phyloP scores from a whole-genome alignment of 495 filamentous ascomycete genomes.

The Neurospora hispaniola region DNA sequence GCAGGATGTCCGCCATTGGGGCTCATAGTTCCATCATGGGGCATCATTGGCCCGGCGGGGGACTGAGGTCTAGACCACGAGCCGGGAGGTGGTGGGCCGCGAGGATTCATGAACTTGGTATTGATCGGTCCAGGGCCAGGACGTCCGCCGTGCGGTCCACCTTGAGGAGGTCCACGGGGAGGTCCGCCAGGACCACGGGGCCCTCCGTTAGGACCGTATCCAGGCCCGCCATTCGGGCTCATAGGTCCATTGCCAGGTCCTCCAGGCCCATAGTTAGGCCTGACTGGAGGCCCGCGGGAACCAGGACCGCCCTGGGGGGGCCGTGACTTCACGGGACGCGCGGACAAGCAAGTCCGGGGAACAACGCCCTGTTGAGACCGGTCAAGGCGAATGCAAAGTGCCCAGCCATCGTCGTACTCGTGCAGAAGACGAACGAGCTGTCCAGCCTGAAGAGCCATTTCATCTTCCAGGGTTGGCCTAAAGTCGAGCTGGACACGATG shows the following conservation, averaged over 20 bases:
- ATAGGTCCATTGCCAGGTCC: not conserved
- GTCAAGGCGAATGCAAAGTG: slow-evolving; percentile 84
- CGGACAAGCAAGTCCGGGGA: slow-evolving; percentile 86
- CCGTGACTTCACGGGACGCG: slow-evolving; percentile 83
- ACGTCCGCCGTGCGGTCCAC: slow-evolving; percentile 16
- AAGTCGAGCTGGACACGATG: slow-evolving; percentile 96
- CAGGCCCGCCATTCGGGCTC: not conserved
- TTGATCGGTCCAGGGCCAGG: not conserved
- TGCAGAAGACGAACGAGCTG: slow-evolving; percentile 80
- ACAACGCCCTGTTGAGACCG: slow-evolving; percentile 85
- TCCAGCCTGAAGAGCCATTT: slow-evolving; percentile 68
- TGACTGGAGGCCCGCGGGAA: slow-evolving; percentile 16
- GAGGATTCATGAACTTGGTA: not conserved
- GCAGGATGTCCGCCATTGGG: not conserved
- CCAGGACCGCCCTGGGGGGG: slow-evolving; percentile 30
- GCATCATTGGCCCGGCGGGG: slow-evolving; percentile 19
- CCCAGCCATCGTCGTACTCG: slow-evolving; percentile 98
- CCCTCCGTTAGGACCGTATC: not conserved
- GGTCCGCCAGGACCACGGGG: not conserved
- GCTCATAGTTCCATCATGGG: slow-evolving; percentile 28
- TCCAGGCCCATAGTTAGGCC: slow-evolving; percentile 5
- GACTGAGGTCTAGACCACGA: slow-evolving; percentile 17
- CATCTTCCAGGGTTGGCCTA: slow-evolving; percentile 83
- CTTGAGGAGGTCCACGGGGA: slow-evolving; percentile 1
- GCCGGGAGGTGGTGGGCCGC: slow-evolving; percentile 6